A percentile compares a stretch with the other conserved stretches of the same genome.
Conservation (phyloP, 352 stramenopile genomes). For the Pythium sp. region DNA sequence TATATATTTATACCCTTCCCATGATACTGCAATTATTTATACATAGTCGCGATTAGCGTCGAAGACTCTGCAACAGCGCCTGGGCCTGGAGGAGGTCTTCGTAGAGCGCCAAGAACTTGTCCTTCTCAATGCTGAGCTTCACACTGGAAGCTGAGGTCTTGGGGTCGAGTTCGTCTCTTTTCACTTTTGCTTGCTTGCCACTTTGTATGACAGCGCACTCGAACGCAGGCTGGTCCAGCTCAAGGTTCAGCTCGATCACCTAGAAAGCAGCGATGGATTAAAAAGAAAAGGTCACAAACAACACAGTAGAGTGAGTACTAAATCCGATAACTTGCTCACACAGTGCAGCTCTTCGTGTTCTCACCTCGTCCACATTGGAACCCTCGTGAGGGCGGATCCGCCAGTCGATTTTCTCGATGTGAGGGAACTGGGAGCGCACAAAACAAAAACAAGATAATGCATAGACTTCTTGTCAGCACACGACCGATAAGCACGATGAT, state of each 20-base stretch:
- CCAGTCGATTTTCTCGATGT: neutral
- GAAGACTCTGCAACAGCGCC: neutral
- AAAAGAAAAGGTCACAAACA: neutral
- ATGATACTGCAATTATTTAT: neutral
- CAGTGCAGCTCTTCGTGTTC: neutral
- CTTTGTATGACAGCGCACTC: neutral
- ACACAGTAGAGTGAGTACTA: neutral
- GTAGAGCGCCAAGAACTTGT: neutral
- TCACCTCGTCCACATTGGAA: neutral
- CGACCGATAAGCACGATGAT: neutral
- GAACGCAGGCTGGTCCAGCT: neutral
- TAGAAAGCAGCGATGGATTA: neutral
- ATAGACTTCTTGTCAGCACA: neutral
- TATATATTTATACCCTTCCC: constrained; percentile 1
- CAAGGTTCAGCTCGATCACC: neutral
- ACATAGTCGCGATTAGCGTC: neutral
- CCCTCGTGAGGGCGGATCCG: neutral
- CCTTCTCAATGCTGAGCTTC: neutral
- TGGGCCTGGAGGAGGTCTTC: neutral
- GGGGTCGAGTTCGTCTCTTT: neutral
- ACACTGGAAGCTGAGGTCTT: neutral
- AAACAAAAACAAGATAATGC: neutral
- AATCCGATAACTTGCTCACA: neutral
- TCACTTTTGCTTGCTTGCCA: neutral
- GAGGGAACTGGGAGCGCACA: neutral